Base-by-base conservation (phyloP, 257 asterid species). In the Nicotiana benthamiana region DNA sequence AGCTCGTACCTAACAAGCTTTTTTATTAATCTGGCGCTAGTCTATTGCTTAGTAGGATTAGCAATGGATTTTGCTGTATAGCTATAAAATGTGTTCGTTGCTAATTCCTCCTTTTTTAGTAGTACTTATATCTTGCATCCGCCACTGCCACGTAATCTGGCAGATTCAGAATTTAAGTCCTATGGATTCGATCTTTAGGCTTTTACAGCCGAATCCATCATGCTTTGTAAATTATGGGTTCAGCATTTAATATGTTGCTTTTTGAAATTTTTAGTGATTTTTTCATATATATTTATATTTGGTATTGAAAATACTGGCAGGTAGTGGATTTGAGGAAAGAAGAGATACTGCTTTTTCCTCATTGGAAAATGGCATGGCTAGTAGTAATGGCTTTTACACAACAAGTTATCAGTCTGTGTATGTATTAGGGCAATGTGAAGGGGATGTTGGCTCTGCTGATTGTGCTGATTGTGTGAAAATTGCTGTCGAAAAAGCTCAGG, bases 401-500 rank as follows among this genome's bases (percentile, higher is more conserved):
- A 80, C 94, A 6, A 91, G 83, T 62, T 94, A 84, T 83, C 86
- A 91, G 52, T 77, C 92, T 72, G 90, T 93, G 61, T 90, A 87
- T 85, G 98, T 84, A 76, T 64, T 93, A 87, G 99, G 99, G 28
- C 99, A 95, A 80, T 95, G 99, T 80, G 97, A 95, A 82, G 98
- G 97, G 22, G 98, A 93, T 87, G 91, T 95, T 81, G 96, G 99
- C 26, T 75, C 85, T 57, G 65, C 93, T 60, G 99, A 95, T 84
- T 95, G 99, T 83, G 97, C 68, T 77, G 92, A 89, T 79, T 95
- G 99, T 86, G 98, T 93, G 81, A 90, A 91, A 81, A 89, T 6
- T 88, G 98, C 98, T 59, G 97, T 92, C n/a, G 97, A 95, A 88
- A 95, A 88, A 80, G 94, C 97, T 85, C 99, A 95, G 87, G 97